Evolutionary conservation across 495 filamentous ascomycete genomes (phyloP), one percentile per base, ranked within the genome.

Genomic region (Aspergillus indologenus): DNA sequence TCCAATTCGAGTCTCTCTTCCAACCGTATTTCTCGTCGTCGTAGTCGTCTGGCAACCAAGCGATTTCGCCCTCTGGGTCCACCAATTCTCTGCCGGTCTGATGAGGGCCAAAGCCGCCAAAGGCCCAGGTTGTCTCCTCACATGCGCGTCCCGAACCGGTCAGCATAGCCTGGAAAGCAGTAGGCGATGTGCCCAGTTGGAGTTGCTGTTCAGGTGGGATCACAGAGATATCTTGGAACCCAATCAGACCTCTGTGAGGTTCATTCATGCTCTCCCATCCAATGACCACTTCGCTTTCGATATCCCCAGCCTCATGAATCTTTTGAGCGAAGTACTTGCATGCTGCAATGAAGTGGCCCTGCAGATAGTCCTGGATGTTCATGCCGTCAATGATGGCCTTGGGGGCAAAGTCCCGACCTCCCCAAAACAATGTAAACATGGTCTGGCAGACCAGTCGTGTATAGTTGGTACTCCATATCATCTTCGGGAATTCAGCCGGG

Each of bases 401-500:
- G 8, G 95, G 95, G 9, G 95, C 90, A 78, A 96, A 98, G 63
- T 93, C 90, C 51, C 81, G 81, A n/a, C 94, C 94, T 9, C 79
- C 95, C 72, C 92, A 98, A 75, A 97, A 98, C 31, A 96, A 71
- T 0, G 94, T 96, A 67, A 96, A 98, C 65, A 98, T 92, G 46
- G 90, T 90, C 61, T 90, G 90, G 53, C 90, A 90, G 6, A 87
- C 91, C 23, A 96, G 78, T 44, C 95, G 86, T 48, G 84, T 88
- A 66, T 98, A 98, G 66, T 98, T 98, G 21, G 94, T 98, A 48
- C 92, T 90, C 94, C 94, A 98, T 20, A 96, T 91, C 94, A 98
- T 98, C 74, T 98, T 98, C 3, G 94, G 95, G 67, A 94, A 98
- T 3, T 85, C 81, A 5, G 85, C 85, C 18, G 92, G 90, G 40